A percentile compares a stretch with the other conserved stretches of the same genome.
Evolutionary conservation across 768 basidiomycete genomes (phyloP).

Genomic region (Calocera cornea): DNA sequence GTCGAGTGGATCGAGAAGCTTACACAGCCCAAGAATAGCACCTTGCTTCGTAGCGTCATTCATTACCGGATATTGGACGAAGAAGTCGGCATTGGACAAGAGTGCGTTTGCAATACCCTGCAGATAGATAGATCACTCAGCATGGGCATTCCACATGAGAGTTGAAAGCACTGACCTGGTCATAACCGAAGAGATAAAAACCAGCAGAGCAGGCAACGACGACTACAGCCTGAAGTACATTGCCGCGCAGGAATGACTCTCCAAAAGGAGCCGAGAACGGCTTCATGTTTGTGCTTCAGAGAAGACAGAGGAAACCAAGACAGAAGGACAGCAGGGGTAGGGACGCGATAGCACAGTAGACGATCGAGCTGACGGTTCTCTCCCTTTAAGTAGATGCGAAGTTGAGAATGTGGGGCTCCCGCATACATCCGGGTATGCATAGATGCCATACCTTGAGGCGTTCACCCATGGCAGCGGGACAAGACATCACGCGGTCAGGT

Average conservation of each 20-base stretch:
- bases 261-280: not conserved
- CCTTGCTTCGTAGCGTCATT: not conserved
- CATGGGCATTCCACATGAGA: no score
- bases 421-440: not conserved
- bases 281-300: not conserved
- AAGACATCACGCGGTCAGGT: not conserved
- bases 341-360: not conserved
- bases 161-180: not conserved
- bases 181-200: slow-evolving; percentile 4
- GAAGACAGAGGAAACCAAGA: not conserved
- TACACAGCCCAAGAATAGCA: not conserved
- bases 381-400: not conserved
- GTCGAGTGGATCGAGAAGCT: not conserved
- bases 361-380: not conserved
- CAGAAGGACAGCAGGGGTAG: not conserved
- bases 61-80: slow-evolving; percentile 4
- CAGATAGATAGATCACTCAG: not conserved
- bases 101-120: slow-evolving; percentile 14
- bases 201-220: not conserved
- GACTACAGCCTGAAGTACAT: not conserved
- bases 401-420: not conserved
- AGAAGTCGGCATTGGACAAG: slow-evolving; percentile 9
- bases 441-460: not conserved
- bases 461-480: not conserved
- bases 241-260: not conserved